A percentile compares a stretch with the other conserved stretches of the same genome.
These are phyloP conservation scores for Serendipita sp. DNA, from an alignment of 768 basidiomycete genomes.

Conservation along the genomic window DNA sequence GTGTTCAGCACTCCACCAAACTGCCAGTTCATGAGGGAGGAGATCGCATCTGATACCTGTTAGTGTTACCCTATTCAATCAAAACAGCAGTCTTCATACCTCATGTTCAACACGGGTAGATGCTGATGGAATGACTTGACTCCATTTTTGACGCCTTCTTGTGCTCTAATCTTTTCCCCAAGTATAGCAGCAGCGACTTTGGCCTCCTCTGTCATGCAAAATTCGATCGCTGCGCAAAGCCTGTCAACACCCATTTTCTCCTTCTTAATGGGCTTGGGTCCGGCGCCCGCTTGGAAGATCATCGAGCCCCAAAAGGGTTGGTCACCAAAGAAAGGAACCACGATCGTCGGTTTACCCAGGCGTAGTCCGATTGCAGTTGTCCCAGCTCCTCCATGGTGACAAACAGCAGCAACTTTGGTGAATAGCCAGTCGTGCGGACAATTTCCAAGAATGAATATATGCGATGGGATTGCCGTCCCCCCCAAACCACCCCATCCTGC, in stretches of 20 bases:
- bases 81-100: conserved; percentile 15
- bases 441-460: conserved; percentile 47
- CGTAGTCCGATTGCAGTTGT: conserved; percentile 47
- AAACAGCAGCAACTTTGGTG: conserved; percentile 38
- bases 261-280: conserved; percentile 41
- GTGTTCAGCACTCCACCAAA: conserved; percentile 42
- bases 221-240: conserved; percentile 36
- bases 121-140: conserved; percentile 44
- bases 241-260: conserved; percentile 33
- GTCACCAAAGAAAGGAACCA: conserved; percentile 54
- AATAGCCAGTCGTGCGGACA: conserved; percentile 60
- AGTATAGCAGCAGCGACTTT: conserved; percentile 32
- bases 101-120: conserved; percentile 44
- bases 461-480: conserved; percentile 30
- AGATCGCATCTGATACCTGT: conserved; percentile 31
- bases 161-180: conserved; percentile 32
- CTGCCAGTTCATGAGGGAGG: conserved; percentile 31
- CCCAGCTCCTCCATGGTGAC: conserved; percentile 51
- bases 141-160: conserved; percentile 28
- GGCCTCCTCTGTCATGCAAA: conserved; percentile 29
- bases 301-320: conserved; percentile 43
- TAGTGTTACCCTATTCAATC: not conserved
- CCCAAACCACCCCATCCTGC: conserved; percentile 54
- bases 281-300: conserved; percentile 44
- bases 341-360: conserved; percentile 42